Evolutionary conservation across 305 asterid species (phyloP), one percentile per base, ranked within the genome.

Genomic region (Solanum chacoense): DNA sequence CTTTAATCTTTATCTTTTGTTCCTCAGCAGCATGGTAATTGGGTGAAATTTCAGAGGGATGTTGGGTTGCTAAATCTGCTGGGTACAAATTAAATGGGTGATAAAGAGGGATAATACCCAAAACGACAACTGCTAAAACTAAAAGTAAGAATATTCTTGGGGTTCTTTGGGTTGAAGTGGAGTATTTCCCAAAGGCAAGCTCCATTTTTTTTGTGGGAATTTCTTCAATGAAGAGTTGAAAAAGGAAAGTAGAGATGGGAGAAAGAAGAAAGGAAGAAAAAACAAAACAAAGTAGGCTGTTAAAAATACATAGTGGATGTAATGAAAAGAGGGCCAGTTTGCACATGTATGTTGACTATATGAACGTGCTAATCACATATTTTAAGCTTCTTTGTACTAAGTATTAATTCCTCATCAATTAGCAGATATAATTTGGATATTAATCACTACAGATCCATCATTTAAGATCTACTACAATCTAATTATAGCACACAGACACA

Each of bases 91-190:
- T 18, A 16, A 88, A 65, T 0, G 96, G 96, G 45, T 89, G 88
- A 76, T 91, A 91, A 24, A 92, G 90, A 20, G 93, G 93, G 84
- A 90, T 75, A 1, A 93, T 3, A 26, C 91, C 88, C 59, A 93
- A 55, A 40, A 94, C 74, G 75, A 93, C 65, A 28, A 94, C 29
- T 3, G 92, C 90, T 18, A 88, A n/a, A 26, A 92, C 90, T 36
- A 91, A 0, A 0, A 91, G 7, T 6, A 92, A 20, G 37, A 42
- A 45, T 87, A 72, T 87, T 28, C 71, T 87, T n/a, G 88, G 88
- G 80, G 50, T 77, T 73, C 88, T 86, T 90, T 87, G 88, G 75
- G 86, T 3, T 7, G 86, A 72, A 13, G 85, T 85, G 59, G 86
- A 84, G 38, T 55, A 87, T 29, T 88, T 90, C n/a, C 83, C 74